These are phyloP conservation scores for Pyricularia pennisetigena DNA, from an alignment of 2,329 filamentous ascomycete genomes.

Conservation along the genomic window DNA sequence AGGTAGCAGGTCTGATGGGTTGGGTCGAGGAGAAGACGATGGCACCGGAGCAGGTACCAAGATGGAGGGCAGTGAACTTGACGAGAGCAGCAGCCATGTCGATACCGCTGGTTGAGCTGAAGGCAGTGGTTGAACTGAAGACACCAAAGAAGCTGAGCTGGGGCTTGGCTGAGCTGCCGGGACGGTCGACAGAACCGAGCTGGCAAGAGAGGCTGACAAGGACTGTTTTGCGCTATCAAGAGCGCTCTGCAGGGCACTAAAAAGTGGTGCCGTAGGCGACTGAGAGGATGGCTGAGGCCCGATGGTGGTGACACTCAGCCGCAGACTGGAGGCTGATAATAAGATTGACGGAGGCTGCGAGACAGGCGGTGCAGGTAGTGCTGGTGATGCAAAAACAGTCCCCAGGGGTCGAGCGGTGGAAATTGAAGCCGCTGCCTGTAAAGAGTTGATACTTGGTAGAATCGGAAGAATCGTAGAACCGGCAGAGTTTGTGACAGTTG, in stretches of 20 bases:
- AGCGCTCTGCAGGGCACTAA: neutral
- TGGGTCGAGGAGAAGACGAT: neutral
- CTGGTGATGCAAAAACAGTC: neutral
- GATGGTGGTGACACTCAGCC: neutral
- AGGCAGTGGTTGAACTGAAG: neutral
- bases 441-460: neutral
- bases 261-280: neutral
- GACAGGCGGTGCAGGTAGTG: neutral
- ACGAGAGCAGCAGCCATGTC: neutral
- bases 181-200: neutral
- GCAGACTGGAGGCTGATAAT: neutral
- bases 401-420: neutral
- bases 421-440: neutral
- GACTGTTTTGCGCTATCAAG: neutral
- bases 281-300: neutral
- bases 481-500: constrained; percentile 2
- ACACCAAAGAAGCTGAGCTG: neutral
- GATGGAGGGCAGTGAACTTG: neutral
- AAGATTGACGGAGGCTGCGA: neutral
- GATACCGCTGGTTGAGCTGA: neutral
- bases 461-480: constrained; percentile 1
- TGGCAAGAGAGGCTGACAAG: neutral
- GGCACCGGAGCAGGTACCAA: neutral
- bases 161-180: neutral
- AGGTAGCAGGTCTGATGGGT: neutral